Evolutionary conservation across 2,329 filamentous ascomycete genomes (phyloP), one percentile per base, ranked within the genome.

Genomic region (Fusarium pseudonygamai): DNA sequence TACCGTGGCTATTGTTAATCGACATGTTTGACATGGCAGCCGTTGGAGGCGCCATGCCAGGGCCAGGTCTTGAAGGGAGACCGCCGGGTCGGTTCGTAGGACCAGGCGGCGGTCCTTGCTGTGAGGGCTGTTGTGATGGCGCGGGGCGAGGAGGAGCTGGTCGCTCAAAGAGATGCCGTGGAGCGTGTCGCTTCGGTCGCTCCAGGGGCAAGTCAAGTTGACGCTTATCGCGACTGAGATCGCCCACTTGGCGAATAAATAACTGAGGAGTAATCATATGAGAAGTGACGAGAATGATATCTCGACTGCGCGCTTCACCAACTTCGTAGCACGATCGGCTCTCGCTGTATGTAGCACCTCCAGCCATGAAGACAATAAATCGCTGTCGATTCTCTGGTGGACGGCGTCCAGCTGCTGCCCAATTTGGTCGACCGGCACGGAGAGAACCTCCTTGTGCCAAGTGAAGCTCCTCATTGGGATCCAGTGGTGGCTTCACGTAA

Each of bases 331-430:
- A 99, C 18, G 91, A 89, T 34, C 96, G 91, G 37, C 93, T 89
- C 83, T 99, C 96, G 10, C 94, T 95, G 81, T 96, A 97, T 1
- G 96, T 98, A 26, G 96, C 96, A 49, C 96, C 96, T 53, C 96
- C 96, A 3, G 96, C 96, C 88, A 98, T 92, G 80, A 97, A 98
- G 22, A 98, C 92, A 67, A 99, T 93, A 60, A 98, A 88, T 59
- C 96, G 91, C 81, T 99, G 96, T 60, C 93, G 90, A 73, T 95
- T 97, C 80, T 98, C 96, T 4, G 82, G 68, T 87, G 90, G 67
- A 85, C 91, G 89, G 50, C 92, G 88, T 47, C 94, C 91, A 15
- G 93, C 92, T 60, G 94, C 93, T 5, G 96, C 96, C 96, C 96
- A 99, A 46, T 95, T 97, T 4, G 96, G 96, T 78, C 97, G 97